Conservation (phyloP, 1,139 yeast genomes). For the Schizosaccharomyces versatilis region DNA sequence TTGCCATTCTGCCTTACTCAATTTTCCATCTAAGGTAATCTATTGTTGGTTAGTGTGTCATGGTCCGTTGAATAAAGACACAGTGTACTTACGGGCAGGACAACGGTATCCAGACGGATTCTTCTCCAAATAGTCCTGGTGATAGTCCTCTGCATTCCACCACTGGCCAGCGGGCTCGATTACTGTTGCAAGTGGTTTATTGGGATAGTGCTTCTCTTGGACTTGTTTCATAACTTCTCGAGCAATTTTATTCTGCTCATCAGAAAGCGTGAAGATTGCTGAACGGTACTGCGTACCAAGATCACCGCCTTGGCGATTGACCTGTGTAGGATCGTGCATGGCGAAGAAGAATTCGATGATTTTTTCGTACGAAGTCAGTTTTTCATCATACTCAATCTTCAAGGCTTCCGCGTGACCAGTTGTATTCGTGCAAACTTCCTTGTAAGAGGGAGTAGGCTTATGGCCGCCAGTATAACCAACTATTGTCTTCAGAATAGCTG, state of each 20-base stretch:
- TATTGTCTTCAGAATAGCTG: constrained; percentile 49
- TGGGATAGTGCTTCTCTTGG: constrained; percentile 39
- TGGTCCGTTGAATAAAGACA: too few species aligned
- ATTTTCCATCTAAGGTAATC: too few species aligned
- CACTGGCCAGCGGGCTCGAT: constrained; percentile 35
- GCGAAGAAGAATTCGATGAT: constrained; percentile 66
- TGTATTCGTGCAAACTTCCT: constrained; percentile 49
- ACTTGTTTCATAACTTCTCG: constrained; percentile 20
- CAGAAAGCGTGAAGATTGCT: constrained; percentile 41
- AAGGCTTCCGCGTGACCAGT: constrained; percentile 50
- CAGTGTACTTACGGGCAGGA: constrained; percentile 5
- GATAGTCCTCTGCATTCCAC: constrained; percentile 85
- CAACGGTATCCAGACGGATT: constrained; percentile 42
- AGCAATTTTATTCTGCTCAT: constrained; percentile 28
- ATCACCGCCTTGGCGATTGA: constrained; percentile 58
- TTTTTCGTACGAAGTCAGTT: constrained; percentile 32
- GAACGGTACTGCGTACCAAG: constrained; percentile 68
- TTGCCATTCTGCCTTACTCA: too few species aligned
- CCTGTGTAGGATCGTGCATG: constrained; percentile 59
- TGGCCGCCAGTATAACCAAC: constrained; percentile 84
- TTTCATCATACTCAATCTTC: constrained; percentile 65
- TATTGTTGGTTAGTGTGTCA: too few species aligned
- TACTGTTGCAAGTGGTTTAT: constrained; percentile 34
- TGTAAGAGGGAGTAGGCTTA: constrained; percentile 39
- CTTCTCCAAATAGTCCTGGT: constrained; percentile 54